Conservation (phyloP, 768 basidiomycete species). For the Leccinum boreale region DNA sequence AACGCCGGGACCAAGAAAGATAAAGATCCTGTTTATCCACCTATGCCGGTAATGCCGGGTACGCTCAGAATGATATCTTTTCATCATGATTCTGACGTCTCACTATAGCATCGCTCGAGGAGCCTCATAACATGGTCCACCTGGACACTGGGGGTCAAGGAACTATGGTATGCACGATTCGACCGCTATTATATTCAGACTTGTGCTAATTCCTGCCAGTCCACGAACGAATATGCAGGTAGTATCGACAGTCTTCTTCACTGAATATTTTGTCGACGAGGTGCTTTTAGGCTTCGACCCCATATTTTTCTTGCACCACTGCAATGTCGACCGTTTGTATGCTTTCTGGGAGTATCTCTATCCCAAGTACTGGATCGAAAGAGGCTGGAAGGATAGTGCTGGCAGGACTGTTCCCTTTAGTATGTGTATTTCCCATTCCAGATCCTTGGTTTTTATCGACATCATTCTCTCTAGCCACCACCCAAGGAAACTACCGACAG, state of each 20-base stretch:
- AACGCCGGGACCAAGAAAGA: not conserved
- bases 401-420: constrained; percentile 6
- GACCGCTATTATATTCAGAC: not conserved
- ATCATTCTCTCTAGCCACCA: not conserved
- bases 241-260: not conserved
- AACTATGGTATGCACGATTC: constrained; percentile 8
- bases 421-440: not conserved
- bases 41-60: constrained; percentile 8
- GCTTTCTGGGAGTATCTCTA: constrained; percentile 24
- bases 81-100: not conserved
- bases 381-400: constrained; percentile 8
- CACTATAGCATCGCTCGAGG: constrained; percentile 13
- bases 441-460: not conserved
- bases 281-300: constrained; percentile 13
- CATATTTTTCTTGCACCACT: constrained; percentile 19
- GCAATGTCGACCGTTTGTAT: constrained; percentile 21
- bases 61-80: not conserved
- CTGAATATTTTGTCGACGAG: not conserved
- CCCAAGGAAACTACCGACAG: not conserved
- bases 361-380: constrained; percentile 14
- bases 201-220: not conserved
- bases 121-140: constrained; percentile 20
- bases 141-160: constrained; percentile 16
- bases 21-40: not conserved
- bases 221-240: constrained; percentile 19